Evolutionary conservation across 1,139 yeast genomes (phyloP), one percentile per base, ranked within the genome.

Genomic region (Debaryomycetaceae sp.): DNA sequence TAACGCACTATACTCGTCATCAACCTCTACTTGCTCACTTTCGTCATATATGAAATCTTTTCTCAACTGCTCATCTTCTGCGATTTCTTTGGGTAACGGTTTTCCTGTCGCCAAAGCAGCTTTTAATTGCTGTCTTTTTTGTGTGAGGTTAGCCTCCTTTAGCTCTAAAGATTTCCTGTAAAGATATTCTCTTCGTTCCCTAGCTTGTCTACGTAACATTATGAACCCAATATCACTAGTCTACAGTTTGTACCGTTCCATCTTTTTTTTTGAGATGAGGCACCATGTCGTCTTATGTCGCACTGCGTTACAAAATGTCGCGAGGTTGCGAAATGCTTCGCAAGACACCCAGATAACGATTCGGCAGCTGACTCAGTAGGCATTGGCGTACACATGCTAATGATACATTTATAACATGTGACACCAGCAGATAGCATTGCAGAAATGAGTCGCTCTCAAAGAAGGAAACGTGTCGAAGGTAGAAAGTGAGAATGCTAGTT

Each of bases 151-250:
- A 14, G 96, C 86, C 53, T 93, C 98, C 63, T 95, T 97, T 34
- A 91, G 77, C 60, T 89, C 95, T 39, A 88, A 81, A 0, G 97
- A 87, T 62, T 91, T 90, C 45, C 91, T 78, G 70, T 88, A 93
- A 38, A 91, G 75, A 58, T 90, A 93, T 59, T 93, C 98, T 66
- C 96, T 81, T 72, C 98, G 80, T 65, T 91, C 97, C 70, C 98
- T 83, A 17, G 97, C 97, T 61, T 90, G 96, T 72, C 87, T 83
- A 68, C 99, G 80, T 49, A 89, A 73, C 97, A 74, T 72, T 11
- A 11, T 49, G 39, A 27, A 38, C 35, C 31, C 31, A 38, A 34
- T 17, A 22, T 35, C 11, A 36, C 5, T 7, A 11, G 37, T 45
- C 31, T 49, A 55, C 59, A 20, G 14, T 20, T 11, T 29, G 23